Evolutionary conservation across 192 early-diverging fungal genomes (phyloP).

Genomic region (Obelidium mucronatum): DNA sequence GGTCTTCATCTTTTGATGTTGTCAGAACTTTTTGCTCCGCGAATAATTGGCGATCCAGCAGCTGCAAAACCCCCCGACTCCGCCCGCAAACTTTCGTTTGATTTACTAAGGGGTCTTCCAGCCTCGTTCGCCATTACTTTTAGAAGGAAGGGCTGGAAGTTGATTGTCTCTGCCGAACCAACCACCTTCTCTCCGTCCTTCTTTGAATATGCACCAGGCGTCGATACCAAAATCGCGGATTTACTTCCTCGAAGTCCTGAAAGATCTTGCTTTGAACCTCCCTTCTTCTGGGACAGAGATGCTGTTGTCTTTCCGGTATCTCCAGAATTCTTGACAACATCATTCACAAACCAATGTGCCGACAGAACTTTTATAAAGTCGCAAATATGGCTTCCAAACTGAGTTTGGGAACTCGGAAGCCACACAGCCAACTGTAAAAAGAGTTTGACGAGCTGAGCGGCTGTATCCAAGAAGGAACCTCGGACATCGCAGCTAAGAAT

Average conservation of each 20-base stretch:
- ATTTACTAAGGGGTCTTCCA: too few species aligned
- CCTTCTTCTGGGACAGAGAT: neutral
- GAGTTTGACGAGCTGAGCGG: constrained; percentile 35
- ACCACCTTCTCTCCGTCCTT: neutral
- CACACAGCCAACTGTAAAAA: neutral
- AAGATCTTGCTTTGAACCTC: neutral
- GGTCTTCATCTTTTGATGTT: too few species aligned
- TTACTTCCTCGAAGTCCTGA: neutral
- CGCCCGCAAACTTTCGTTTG: neutral
- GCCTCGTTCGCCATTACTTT: neutral
- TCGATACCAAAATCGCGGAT: neutral
- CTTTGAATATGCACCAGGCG: neutral
- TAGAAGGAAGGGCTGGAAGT: neutral
- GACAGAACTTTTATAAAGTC: constrained; percentile 28
- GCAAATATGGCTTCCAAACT: constrained; percentile 30
- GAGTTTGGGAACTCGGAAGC: neutral
- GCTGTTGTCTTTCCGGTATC: constrained; percentile 2
- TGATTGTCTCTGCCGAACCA: neutral
- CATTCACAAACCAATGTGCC: constrained; percentile 40
- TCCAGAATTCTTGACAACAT: constrained; percentile 14
- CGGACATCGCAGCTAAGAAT: constrained; percentile 32
- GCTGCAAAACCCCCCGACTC: too few species aligned
- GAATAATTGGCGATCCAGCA: neutral
- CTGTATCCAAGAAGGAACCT: constrained; percentile 26
- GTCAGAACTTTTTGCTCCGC: neutral